Evolutionary conservation across 192 early-diverging fungal genomes (phyloP), one percentile per base, ranked within the genome.

Genomic region (Umbelopsis isabellina): DNA sequence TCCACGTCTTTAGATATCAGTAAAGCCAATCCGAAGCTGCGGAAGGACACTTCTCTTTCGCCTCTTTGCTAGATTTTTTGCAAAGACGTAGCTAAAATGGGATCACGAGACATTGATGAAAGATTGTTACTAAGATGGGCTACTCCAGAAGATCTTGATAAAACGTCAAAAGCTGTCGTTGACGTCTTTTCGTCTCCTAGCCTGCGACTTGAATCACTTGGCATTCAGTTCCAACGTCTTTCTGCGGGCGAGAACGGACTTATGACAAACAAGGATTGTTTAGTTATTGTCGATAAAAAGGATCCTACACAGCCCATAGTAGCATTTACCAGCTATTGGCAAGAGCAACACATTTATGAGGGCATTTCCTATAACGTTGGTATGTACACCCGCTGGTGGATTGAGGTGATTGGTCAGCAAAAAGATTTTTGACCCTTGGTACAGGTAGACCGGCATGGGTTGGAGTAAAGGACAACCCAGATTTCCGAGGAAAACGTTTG

Each of bases 361-460:
- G 55, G 55, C 27, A 61, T 61, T 18, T 30, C 55, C 7, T 61
- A 33, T 25, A 61, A 61, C 18, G 55, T 30, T 2, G 55, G 55
- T 61, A 61, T 12, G 55, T 35, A 15, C 6, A 9, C 6, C 10
- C 2, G 18, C 3, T 8, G n/a, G 6, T 18, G 12, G 4, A 15
- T 4, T 12, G 15, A 61, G 30, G 27, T 30, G 4, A 35, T 2
- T 7, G 1, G 11, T 33, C 12, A 18, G 11, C 18, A 23, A 25
- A 20, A 53, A 35, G 30, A 2, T 27, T 35, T 25, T 35, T 25
- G 33, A 22, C 5, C 16, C 13, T 22, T 61, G 13, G 2, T 35
- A 61, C 25, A 61, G 55, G 55, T 12, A 61, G 55, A 61, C 55
- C 55, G 13, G 55, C 55, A 27, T 61, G 55, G 55, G 55, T 61